Evolutionary conservation across 1,284 basidiomycete species (phyloP).

Genomic region (Cryptococcus sp.): DNA sequence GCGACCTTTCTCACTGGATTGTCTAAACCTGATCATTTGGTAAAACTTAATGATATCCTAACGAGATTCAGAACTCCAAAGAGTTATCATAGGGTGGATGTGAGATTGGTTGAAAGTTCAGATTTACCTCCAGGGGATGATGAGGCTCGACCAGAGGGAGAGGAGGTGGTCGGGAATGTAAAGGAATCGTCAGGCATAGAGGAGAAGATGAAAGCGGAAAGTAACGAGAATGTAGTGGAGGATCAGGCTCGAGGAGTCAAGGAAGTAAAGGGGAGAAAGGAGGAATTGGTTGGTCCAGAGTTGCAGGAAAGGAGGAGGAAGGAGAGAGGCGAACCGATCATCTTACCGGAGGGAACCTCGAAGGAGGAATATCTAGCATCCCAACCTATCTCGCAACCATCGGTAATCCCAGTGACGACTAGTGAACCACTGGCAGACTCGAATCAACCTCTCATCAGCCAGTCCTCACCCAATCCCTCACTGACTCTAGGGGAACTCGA

Average conservation of each 20-base stretch:
- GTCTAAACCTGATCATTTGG: conserved; percentile 17
- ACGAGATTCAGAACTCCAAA: conserved; percentile 29
- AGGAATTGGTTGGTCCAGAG: background rate
- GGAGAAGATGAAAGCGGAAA: too few relatives aligned
- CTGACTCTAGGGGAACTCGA: too few relatives aligned
- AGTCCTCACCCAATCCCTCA: too few relatives aligned
- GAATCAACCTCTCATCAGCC: background rate
- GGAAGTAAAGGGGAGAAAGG: background rate
- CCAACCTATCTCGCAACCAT: too few relatives aligned
- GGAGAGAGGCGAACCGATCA: conserved; percentile 3
- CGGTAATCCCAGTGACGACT: too few relatives aligned
- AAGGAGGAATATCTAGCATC: conserved; percentile 1
- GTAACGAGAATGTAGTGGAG: too few relatives aligned
- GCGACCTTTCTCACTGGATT: conserved; percentile 27
- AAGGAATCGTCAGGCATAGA: too few relatives aligned
- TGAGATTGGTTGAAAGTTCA: conserved; percentile 24
- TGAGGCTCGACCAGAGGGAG: background rate
- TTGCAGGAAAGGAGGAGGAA: background rate
- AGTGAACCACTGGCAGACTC: too few relatives aligned
- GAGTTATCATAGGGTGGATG: conserved; percentile 35
- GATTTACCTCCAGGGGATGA: conserved; percentile 22
- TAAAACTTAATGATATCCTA: conserved; percentile 35
- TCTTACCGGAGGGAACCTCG: background rate
- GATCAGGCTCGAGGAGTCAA: background rate
- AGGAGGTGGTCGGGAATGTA: background rate